These are phyloP conservation scores for Solanum etuberosum DNA, from an alignment of 257 asterid species.

Conservation along the genomic window DNA sequence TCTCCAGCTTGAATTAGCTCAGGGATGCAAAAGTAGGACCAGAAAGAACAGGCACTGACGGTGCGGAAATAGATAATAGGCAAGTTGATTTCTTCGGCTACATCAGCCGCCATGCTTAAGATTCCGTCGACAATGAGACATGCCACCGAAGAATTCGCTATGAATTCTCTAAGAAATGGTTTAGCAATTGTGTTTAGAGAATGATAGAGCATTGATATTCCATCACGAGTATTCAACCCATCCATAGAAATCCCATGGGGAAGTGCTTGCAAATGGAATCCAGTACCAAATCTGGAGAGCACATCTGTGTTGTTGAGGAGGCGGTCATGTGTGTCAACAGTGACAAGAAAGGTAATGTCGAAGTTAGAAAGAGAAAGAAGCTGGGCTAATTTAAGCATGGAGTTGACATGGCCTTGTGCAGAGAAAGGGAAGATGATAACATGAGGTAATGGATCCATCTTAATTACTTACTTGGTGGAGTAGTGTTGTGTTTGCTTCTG, in stretches of 20 bases:
- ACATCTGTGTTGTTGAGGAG: neutral
- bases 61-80: conserved; percentile 36
- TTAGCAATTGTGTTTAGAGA: conserved; percentile 18
- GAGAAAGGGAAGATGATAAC: conserved; percentile 16
- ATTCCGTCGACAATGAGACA: conserved; percentile 38
- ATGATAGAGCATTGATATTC: conserved; percentile 18
- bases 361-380: conserved; percentile 5
- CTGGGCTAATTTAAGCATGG: conserved; percentile 10
- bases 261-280: conserved; percentile 1
- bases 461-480: neutral
- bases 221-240: neutral
- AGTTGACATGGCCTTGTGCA: conserved; percentile 8
- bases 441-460: conserved; percentile 1
- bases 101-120: conserved; percentile 28
- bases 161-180: conserved; percentile 26
- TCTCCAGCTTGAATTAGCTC: conserved; percentile 27
- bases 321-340: neutral
- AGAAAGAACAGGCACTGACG: conserved; percentile 38
- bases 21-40: conserved; percentile 30
- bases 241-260: conserved; percentile 6
- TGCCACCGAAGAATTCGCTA: conserved; percentile 8
- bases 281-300: neutral
- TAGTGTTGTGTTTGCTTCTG: neutral
- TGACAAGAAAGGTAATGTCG: conserved; percentile 4
- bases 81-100: conserved; percentile 28